Evolutionary conservation across 805 yeast species (phyloP), one percentile per base, ranked within the genome.

Genomic region (Metschnikowia dekortorum): DNA sequence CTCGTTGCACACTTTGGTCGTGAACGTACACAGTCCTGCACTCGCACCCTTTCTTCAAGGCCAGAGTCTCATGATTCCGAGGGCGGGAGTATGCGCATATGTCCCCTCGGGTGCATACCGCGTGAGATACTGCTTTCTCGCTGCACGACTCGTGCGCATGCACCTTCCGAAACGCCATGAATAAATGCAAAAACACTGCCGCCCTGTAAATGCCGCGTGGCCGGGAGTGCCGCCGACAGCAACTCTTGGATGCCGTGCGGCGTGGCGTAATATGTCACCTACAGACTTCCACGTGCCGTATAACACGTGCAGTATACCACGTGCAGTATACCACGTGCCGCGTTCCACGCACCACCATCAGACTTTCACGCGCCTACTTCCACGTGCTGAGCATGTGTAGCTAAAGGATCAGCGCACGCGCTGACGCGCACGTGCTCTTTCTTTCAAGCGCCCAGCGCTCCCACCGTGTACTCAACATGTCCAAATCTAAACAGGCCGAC

Each of bases 401-500:
- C 18, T 16, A 16, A 16, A 16, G 18, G 18, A 16, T 16, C 18
- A 16, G 22, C 22, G 22, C 22, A 22, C 22, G 22, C 22, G 22
- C 22, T 4, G 1, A 4, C 22, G 22, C 22, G 22, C 39, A 37
- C 29, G 39, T 37, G 39, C 6, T 9, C 3, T 3, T n/a, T 4
- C 6, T 4, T 9, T 7, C 29, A 37, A 37, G 9, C n/a, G 29
- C 11, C 39, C 36, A 30, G 30, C 41, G 16, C 47, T 9, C 36
- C 16, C 28, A 18, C 39, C 14, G 3, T 13, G 26, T 26, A 22
- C 36, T n/a, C 41, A 31, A 39, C 38, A 58, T 58, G 59, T 53
- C 59, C 14, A 53, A 47, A 31, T 18, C 51, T 10, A 59, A 62
- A 46, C 54, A 58, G 50, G 92, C 95, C 32, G 98, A 92, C 52